phyloP scores from a whole-genome alignment of 2,329 filamentous ascomycete genomes.

The Stylonectria norvegica region DNA sequence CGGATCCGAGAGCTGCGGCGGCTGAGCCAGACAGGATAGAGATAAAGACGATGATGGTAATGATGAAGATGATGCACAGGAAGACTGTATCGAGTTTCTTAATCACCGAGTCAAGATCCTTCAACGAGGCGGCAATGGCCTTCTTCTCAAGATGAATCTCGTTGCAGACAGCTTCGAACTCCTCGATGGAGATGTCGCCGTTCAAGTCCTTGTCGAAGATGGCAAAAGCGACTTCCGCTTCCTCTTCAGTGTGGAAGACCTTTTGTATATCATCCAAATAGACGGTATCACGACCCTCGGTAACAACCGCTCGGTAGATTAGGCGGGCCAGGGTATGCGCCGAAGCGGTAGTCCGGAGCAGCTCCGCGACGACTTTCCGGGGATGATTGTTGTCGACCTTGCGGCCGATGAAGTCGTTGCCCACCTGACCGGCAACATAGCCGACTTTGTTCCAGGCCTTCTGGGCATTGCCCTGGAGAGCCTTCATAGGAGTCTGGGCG shows the following conservation, averaged over 20 bases:
- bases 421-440: conserved; percentile 79
- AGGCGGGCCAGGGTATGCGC: conserved; percentile 83
- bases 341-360: conserved; percentile 68
- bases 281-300: conserved; percentile 72
- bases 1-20: conserved; percentile 85
- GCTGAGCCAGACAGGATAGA: conserved; percentile 86
- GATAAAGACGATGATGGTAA: conserved; percentile 81
- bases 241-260: conserved; percentile 78
- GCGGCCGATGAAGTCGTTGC: conserved; percentile 86
- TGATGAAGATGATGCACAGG: conserved; percentile 77
- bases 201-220: conserved; percentile 98
- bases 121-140: conserved; percentile 88
- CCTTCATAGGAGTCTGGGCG: conserved; percentile 67
- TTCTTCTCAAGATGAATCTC: conserved; percentile 94
- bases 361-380: conserved; percentile 75
- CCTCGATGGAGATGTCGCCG: conserved; percentile 92
- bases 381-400: conserved; percentile 71
- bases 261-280: conserved; percentile 71
- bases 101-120: conserved; percentile 92
- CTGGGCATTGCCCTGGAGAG: conserved; percentile 71
- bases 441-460: conserved; percentile 76
- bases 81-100: conserved; percentile 86
- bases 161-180: conserved; percentile 87
- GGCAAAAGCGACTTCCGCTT: conserved; percentile 81
- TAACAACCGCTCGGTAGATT: conserved; percentile 80